Percentiles rank a stretch among this genome's conserved stretches.
phyloP scores from a whole-genome alignment of 2,329 filamentous ascomycete genomes.

The Fusarium sp. region DNA sequence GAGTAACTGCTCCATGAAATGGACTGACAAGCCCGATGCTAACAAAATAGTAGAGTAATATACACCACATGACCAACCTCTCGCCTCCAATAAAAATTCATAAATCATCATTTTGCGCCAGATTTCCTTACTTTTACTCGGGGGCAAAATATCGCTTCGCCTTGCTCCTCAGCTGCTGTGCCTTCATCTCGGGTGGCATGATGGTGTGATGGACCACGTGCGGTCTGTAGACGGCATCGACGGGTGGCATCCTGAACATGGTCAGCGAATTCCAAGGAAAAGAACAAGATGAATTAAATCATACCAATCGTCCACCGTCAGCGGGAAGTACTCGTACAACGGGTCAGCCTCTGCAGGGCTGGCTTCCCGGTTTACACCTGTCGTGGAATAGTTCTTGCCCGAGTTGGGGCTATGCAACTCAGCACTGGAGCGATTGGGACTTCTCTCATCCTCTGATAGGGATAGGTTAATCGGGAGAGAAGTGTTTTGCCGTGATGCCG shows the following conservation, averaged over 20 bases:
- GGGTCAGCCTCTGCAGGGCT: slow-evolving; percentile 81
- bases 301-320: slow-evolving; percentile 89
- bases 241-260: slow-evolving; percentile 77
- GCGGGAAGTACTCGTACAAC: slow-evolving; percentile 93
- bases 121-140: slow-evolving; percentile 55
- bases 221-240: slow-evolving; percentile 89
- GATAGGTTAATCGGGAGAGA: slow-evolving; percentile 64
- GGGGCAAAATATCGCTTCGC: slow-evolving; percentile 80
- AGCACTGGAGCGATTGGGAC: slow-evolving; percentile 63
- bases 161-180: slow-evolving; percentile 73
- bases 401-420: slow-evolving; percentile 65
- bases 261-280: slow-evolving; percentile 26
- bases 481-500: slow-evolving; percentile 43
- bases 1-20: slow-evolving; percentile 12
- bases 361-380: slow-evolving; percentile 58
- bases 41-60: slow-evolving; percentile 15
- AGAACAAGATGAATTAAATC: slow-evolving; percentile 28
- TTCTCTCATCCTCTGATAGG: slow-evolving; percentile 71
- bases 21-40: not conserved
- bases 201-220: slow-evolving; percentile 93
- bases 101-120: slow-evolving; percentile 36
- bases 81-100: slow-evolving; percentile 23
- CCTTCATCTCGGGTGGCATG: slow-evolving; percentile 76
- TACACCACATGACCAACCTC: slow-evolving; percentile 28
- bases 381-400: slow-evolving; percentile 52